Conservation (phyloP, 495 filamentous ascomycete genomes). For the Aspergillus haitiensis region DNA sequence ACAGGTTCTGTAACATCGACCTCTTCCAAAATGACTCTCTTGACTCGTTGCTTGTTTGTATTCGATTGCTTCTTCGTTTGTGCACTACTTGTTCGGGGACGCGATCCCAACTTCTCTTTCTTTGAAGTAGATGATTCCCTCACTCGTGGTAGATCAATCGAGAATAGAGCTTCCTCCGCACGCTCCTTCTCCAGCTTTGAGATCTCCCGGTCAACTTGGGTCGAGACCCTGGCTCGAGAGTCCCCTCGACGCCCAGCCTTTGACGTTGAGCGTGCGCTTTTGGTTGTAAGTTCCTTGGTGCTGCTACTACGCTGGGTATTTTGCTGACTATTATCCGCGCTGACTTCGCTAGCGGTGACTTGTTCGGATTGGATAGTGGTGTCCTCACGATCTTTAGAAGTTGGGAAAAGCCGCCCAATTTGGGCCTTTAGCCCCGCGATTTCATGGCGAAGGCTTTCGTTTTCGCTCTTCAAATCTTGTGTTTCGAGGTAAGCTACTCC, state of each 20-base stretch:
- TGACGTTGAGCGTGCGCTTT: constrained; percentile 35
- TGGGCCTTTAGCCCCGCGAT: constrained; percentile 50
- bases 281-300: constrained; percentile 38
- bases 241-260: constrained; percentile 36
- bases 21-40: constrained; percentile 47
- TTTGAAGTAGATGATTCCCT: constrained; percentile 29
- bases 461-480: constrained; percentile 63
- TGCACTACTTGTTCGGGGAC: constrained; percentile 14
- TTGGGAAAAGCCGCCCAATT: constrained; percentile 28
- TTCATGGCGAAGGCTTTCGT: constrained; percentile 49
- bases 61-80: constrained; percentile 39
- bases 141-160: constrained; percentile 35
- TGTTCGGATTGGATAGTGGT: constrained; percentile 33
- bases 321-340: constrained; percentile 36
- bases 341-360: constrained; percentile 28
- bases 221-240: constrained; percentile 37
- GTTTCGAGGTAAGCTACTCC: constrained; percentile 61
- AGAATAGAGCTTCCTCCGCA: constrained; percentile 49
- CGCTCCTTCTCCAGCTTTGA: constrained; percentile 43
- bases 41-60: constrained; percentile 47
- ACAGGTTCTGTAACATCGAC: constrained; percentile 34
- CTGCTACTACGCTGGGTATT: constrained; percentile 37
- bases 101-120: constrained; percentile 24
- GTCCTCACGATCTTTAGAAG: constrained; percentile 32
- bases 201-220: constrained; percentile 48